Evolutionary conservation across 768 basidiomycete species (phyloP).

Genomic region (Amanita pallidorosea): DNA sequence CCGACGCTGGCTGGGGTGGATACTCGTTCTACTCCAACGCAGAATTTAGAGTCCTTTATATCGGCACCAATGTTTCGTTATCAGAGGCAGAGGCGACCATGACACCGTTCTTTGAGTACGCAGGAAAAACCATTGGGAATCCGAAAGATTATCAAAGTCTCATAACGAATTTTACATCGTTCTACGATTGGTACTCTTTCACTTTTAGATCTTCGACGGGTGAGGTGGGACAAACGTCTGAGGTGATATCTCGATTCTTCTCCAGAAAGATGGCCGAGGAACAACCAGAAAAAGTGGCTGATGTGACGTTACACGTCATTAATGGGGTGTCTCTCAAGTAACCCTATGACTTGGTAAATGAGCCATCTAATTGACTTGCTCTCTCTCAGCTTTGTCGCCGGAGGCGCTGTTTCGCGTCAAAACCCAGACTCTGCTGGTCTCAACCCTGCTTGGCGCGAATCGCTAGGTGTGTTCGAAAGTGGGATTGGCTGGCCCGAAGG

Average conservation of each 20-base stretch:
- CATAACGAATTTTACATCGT: neutral
- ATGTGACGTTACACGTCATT: conserved; percentile 10
- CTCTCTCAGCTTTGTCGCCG: neutral
- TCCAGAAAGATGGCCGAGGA: conserved; percentile 17
- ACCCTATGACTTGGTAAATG: too few relatives aligned
- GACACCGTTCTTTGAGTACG: neutral
- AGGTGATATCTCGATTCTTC: conserved; percentile 19
- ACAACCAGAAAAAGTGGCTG: conserved; percentile 15
- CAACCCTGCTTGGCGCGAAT: conserved; percentile 38
- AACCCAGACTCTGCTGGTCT: conserved; percentile 28
- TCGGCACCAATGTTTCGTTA: neutral
- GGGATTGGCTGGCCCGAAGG: conserved; percentile 15
- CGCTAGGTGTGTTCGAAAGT: conserved; percentile 20
- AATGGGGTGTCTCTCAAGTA: conserved; percentile 14
- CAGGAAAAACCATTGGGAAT: neutral
- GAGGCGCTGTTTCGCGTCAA: conserved; percentile 21
- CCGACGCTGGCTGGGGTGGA: neutral
- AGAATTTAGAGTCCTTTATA: neutral
- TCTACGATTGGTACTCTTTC: neutral
- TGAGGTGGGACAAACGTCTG: neutral
- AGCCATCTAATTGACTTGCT: neutral
- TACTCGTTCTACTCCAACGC: neutral
- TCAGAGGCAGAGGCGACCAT: neutral
- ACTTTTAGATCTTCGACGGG: neutral
- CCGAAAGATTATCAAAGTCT: neutral